Base-by-base conservation (phyloP, 2,329 filamentous ascomycete genomes). In the Pseudohalonectria lignicola region DNA sequence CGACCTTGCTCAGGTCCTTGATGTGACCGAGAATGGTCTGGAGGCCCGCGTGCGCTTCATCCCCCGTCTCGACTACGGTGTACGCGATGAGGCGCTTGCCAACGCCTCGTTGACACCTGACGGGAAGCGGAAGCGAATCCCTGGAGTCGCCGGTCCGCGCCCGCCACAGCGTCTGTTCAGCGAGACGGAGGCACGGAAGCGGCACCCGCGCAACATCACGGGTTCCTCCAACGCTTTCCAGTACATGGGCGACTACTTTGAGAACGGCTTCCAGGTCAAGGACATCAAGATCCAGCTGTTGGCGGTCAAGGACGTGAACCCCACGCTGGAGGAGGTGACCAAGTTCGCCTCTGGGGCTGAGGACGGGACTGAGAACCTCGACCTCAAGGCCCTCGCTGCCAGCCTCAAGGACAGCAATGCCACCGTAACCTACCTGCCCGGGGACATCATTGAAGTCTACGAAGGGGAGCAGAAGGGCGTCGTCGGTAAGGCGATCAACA, bases 371-470 rank as follows among this genome's bases (percentile, higher is more conserved):
- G 87, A 94, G 50, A 94, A 93, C 46, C 72, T 98, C 26, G 92
- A 98, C 61, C 72, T 98, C 31, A 83, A 88, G 51, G 87, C 90
- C 2, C 70, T 98, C 38, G 87, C 90, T 8, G 84, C 87, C 35
- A 94, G 86, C 47, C 67, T 96, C 39, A 94, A 94, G 55, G 84
- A 86, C 42, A 83, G 79, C 47, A 84, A 83, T 42, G 77, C 79
- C 8, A 82, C 83, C 43, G 82, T 88, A 25, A 82, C 83, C 4
- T 98, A 94, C 52, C 74, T 94, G 5, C 85, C 88, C 3, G 93
- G 93, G 25, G 92, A 98, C 56, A 79, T 88, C n/a, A 88, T 98
- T 17, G 90, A 96, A 59, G 86, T 98, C 31, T 96, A 88, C 58
- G 79, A 88, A 41, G 92, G 92, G 47, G 92, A 98, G 62, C 92